A percentile compares a stretch with the other conserved stretches of the same genome.
phyloP scores from a whole-genome alignment of 148 eudicot species.

The Nepenthes mirabilis region DNA sequence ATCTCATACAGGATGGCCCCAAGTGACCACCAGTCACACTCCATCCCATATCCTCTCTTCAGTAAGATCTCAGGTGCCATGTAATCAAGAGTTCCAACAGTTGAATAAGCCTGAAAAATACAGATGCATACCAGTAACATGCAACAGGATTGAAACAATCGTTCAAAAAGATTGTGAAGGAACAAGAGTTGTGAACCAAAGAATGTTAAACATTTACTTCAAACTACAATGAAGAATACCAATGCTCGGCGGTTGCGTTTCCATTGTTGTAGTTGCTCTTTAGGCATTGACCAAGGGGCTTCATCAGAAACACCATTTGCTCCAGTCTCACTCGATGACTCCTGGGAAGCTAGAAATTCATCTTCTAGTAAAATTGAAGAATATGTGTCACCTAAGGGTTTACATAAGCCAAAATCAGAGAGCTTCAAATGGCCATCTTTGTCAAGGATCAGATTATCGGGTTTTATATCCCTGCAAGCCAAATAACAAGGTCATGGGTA shows the following conservation, averaged over 20 bases:
- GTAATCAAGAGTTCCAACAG: conserved; percentile 71
- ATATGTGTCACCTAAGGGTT: conserved; percentile 45
- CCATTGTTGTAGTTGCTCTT: conserved; percentile 61
- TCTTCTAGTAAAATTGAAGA: conserved; percentile 41
- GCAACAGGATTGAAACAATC: background rate
- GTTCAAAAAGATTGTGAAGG: background rate
- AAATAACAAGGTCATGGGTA: conserved; percentile 1
- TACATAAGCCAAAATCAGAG: conserved; percentile 73
- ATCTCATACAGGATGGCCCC: conserved; percentile 75
- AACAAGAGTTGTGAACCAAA: background rate
- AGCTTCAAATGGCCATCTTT: conserved; percentile 65
- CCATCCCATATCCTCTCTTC: conserved; percentile 65
- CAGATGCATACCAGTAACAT: conserved; percentile 4
- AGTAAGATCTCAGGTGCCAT: conserved; percentile 76
- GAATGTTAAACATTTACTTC: background rate
- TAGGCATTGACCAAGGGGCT: conserved; percentile 63
- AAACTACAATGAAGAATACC: conserved; percentile 19
- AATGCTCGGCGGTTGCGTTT: conserved; percentile 63
- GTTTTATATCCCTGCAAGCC: conserved; percentile 56
- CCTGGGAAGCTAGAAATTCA: conserved; percentile 32
- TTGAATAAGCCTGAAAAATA: conserved; percentile 54
- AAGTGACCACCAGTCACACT: conserved; percentile 83
- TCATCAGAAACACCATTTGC: conserved; percentile 17
- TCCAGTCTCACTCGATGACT: conserved; percentile 21
- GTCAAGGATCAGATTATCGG: conserved; percentile 66